Percentiles rank a stretch among this genome's conserved stretches.
These are phyloP conservation scores for Paspalum vaginatum DNA, from an alignment of 176 grass and related monocot species.

Conservation along the genomic window DNA sequence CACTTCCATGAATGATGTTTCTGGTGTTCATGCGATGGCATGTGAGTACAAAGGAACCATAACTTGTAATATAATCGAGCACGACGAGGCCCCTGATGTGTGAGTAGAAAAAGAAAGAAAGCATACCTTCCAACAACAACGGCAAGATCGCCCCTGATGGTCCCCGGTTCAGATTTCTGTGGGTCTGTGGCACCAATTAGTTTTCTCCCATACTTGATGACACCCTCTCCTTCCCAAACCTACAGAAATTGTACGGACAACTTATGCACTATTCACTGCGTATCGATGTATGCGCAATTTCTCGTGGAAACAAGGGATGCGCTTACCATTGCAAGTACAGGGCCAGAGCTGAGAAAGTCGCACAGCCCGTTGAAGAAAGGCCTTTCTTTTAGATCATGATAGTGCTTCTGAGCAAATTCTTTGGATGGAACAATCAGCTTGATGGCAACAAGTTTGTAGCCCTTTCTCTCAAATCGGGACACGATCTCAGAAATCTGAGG, in stretches of 20 bases:
- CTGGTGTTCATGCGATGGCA: conserved; percentile 40
- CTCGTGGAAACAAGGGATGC: neutral
- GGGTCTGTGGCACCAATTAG: conserved; percentile 94
- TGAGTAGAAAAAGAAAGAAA: neutral
- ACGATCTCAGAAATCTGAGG: conserved; percentile 84
- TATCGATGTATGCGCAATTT: neutral
- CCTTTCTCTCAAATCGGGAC: conserved; percentile 85
- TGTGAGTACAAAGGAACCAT: neutral
- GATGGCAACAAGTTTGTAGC: conserved; percentile 89
- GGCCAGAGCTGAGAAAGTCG: conserved; percentile 89
- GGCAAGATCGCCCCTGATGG: conserved; percentile 92
- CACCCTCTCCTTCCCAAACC: conserved; percentile 99
- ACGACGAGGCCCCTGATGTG: no score
- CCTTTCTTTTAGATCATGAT: conserved; percentile 87
- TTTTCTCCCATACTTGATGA: conserved; percentile 91
- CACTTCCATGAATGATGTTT: conserved; percentile 93
- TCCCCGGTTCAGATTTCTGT: conserved; percentile 92
- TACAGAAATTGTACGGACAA: conserved; percentile 10
- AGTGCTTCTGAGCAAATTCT: conserved; percentile 84
- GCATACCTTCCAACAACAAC: conserved; percentile 83
- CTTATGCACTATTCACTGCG: neutral
- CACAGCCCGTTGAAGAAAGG: conserved; percentile 90
- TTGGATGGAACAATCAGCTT: conserved; percentile 88
- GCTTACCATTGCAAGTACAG: conserved; percentile 91
- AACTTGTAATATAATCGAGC: no score